Evolutionary conservation across 2,329 filamentous ascomycete genomes (phyloP).

Genomic region (Aspergillus sclerotialis): DNA sequence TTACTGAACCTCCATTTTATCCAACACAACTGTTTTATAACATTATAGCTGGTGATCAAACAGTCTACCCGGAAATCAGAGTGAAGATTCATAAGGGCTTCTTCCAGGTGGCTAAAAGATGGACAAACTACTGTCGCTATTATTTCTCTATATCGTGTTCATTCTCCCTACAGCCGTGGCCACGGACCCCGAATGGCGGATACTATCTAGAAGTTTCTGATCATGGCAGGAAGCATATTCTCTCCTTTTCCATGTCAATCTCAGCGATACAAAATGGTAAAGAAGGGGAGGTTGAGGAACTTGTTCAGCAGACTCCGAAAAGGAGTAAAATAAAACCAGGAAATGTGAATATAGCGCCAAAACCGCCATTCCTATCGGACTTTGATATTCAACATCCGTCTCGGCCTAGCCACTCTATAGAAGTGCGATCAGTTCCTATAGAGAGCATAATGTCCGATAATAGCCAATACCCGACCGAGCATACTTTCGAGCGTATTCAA

Average conservation of each 20-base stretch:
- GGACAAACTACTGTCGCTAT: slow-evolving; percentile 89
- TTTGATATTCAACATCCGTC: too few relatives aligned
- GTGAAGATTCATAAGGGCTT: slow-evolving; percentile 86
- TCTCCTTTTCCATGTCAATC: slow-evolving; percentile 74
- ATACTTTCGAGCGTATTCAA: slow-evolving; percentile 80
- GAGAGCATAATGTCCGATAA: too few relatives aligned
- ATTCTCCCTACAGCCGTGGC: slow-evolving; percentile 64
- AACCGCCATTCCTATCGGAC: too few relatives aligned
- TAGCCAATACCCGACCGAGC: slow-evolving; percentile 39
- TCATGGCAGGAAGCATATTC: slow-evolving; percentile 51
- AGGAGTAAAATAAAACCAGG: slow-evolving; percentile 81
- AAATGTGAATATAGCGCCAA: slow-evolving; percentile 56
- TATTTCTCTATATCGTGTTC: slow-evolving; percentile 84
- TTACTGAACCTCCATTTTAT: slow-evolving; percentile 41
- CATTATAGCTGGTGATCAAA: slow-evolving; percentile 29
- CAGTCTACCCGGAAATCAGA: slow-evolving; percentile 65
- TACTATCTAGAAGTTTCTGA: slow-evolving; percentile 32
- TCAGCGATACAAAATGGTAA: slow-evolving; percentile 74
- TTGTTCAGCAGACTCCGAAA: slow-evolving; percentile 88
- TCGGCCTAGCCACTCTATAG: too few relatives aligned
- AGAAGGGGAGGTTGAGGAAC: slow-evolving; percentile 67
- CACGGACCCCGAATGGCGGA: too few relatives aligned
- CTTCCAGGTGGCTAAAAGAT: slow-evolving; percentile 71
- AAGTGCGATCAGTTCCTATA: too few relatives aligned
- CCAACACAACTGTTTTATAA: slow-evolving; percentile 31